Base-by-base conservation (phyloP, 2,329 filamentous ascomycete species). In the Venturia asperata region DNA sequence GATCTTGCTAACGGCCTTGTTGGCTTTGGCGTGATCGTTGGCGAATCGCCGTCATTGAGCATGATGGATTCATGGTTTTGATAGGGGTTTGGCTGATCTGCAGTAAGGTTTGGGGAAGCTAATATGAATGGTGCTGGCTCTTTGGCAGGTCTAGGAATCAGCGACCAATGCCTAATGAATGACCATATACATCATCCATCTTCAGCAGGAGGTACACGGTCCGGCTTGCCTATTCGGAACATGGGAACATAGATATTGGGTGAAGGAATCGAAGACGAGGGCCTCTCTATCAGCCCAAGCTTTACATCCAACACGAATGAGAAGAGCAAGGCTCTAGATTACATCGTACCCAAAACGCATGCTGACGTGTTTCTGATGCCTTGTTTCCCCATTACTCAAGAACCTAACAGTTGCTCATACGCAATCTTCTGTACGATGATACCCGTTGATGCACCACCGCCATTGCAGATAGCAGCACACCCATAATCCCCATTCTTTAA, bases 391-490 rank as follows among this genome's bases (percentile, higher is more conserved):
- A 19, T 37, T 9, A 1, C 3, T 58, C 52, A 37, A 37, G 52
- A 58, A 24, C 39, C 34, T 15, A 27, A 37, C 52, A 64, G 24
- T 30, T 77, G 76, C 62, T 74, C 72, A 27, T 64, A 65, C 6
- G 30, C 87, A 70, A 93, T 82, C 71, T 87, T 87, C 78, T 97
- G 92, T 64, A 99, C 91, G 61, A 97, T 91, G 73, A 97, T 83
- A 0, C 92, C 94, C 11, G 90, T 93, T 0, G 93, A 91, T 17
- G 92, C 93, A 67, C 94, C 94, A 52, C 94, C 94, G 58, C 94
- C 94, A 72, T 99, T 99, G 80, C 94, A 97, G 67, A 99, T 97
- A 2, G 92, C 92, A 19, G 92, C 94, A 69, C 93, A 90, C 64
- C 94, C 94, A 74, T 97, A 97, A 79, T 99, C 90, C 43, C 92